Conservation (phyloP, 768 basidiomycete species). For the Arthromyces matolae region DNA sequence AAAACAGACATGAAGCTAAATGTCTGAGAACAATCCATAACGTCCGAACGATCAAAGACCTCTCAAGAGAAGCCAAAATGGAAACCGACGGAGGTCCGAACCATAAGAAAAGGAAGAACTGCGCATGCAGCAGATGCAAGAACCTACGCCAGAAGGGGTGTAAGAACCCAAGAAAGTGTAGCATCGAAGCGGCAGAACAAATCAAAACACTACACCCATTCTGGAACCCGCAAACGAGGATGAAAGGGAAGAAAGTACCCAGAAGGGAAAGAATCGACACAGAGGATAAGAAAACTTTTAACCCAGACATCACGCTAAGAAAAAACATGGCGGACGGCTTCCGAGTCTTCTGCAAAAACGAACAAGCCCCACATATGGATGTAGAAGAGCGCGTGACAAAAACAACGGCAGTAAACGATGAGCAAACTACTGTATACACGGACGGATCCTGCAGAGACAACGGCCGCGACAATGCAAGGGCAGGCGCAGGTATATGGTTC, state of each 20-base stretch:
- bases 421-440: slow-evolving; percentile 15
- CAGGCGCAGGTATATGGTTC: slow-evolving; percentile 16
- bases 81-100: background rate
- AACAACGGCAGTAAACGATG: too few species aligned
- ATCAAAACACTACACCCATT: too few species aligned
- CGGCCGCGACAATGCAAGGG: slow-evolving; percentile 9
- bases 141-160: too few species aligned
- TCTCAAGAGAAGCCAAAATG: background rate
- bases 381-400: too few species aligned
- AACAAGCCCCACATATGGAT: background rate
- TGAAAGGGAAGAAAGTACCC: too few species aligned
- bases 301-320: too few species aligned
- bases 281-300: too few species aligned
- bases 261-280: too few species aligned
- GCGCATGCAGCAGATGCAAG: background rate
- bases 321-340: too few species aligned
- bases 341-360: background rate
- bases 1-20: background rate
- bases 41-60: background rate
- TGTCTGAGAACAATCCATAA: background rate
- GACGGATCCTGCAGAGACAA: slow-evolving; percentile 23
- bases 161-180: too few species aligned
- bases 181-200: too few species aligned
- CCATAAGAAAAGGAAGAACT: background rate
- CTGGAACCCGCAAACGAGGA: too few species aligned